Percentiles rank a stretch among this genome's conserved stretches.
These are phyloP conservation scores for Saccharomyces hybrid DNA, from an alignment of 1,139 yeast genomes.

Conservation along the genomic window DNA sequence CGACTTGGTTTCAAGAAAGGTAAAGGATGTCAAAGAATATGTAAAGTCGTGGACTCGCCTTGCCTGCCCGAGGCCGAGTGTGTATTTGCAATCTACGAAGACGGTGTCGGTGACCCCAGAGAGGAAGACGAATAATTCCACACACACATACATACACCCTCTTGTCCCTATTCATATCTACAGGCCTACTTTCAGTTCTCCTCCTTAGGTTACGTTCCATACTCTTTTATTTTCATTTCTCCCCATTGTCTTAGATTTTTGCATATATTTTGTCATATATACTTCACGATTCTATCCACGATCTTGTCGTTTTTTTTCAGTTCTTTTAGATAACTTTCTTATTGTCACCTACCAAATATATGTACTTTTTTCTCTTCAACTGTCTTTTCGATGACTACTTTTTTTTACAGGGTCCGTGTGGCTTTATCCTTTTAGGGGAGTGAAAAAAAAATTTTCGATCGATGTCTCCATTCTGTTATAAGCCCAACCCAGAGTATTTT, in stretches of 20 bases:
- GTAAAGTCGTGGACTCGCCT: conserved; percentile 88
- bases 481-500: background rate
- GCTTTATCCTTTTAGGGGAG: conserved; percentile 1
- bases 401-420: background rate
- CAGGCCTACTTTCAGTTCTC: background rate
- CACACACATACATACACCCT: background rate
- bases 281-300: background rate
- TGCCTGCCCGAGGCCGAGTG: conserved; percentile 94
- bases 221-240: background rate
- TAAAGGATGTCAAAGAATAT: conserved; percentile 82
- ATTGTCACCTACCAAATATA: background rate
- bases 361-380: background rate
- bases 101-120: conserved; percentile 94
- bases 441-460: background rate
- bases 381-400: background rate
- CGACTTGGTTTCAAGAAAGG: conserved; percentile 86
- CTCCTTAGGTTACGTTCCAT: background rate
- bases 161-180: background rate
- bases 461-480: background rate
- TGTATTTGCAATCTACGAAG: conserved; percentile 91
- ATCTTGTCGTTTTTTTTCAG: background rate
- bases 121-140: conserved; percentile 59
- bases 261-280: background rate
- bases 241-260: background rate
- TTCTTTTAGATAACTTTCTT: background rate